Conservation (phyloP, 805 yeast species). For the Monosporozyma solicola region DNA sequence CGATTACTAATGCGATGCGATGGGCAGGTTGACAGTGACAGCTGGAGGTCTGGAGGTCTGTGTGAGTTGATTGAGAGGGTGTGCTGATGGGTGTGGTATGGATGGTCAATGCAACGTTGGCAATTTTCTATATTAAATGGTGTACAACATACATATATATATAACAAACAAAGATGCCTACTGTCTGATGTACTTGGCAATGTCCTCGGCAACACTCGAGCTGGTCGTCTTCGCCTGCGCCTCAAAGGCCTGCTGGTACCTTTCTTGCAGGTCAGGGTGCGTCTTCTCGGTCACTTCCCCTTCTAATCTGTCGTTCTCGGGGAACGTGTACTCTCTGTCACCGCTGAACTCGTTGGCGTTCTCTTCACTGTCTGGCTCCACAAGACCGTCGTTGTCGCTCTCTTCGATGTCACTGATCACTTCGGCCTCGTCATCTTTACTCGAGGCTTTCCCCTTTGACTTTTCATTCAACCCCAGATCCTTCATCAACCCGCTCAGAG, state of each 20-base stretch:
- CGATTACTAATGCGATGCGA: too few relatives aligned
- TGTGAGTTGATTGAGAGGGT: too few relatives aligned
- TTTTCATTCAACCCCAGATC: constrained; percentile 63
- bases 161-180: constrained; percentile 1
- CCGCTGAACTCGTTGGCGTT: constrained; percentile 33
- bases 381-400: constrained; percentile 35
- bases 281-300: constrained; percentile 45
- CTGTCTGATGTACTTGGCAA: constrained; percentile 55
- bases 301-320: constrained; percentile 50
- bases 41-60: too few relatives aligned
- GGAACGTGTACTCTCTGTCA: constrained; percentile 63
- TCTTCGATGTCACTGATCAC: constrained; percentile 38
- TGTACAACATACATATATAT: not conserved
- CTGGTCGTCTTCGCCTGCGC: constrained; percentile 51
- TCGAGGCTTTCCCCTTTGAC: constrained; percentile 11
- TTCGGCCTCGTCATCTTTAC: constrained; percentile 45
- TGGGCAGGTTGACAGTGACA: too few relatives aligned
- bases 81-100: too few relatives aligned
- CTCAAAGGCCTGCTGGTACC: constrained; percentile 69
- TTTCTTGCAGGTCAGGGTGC: constrained; percentile 45
- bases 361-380: constrained; percentile 41
- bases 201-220: constrained; percentile 60
- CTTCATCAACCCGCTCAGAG: constrained; percentile 65
- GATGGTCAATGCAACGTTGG: too few relatives aligned
- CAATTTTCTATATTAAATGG: too few relatives aligned